Conservation (phyloP, 352 stramenopile genomes). For the Elongisporangium prolatum region DNA sequence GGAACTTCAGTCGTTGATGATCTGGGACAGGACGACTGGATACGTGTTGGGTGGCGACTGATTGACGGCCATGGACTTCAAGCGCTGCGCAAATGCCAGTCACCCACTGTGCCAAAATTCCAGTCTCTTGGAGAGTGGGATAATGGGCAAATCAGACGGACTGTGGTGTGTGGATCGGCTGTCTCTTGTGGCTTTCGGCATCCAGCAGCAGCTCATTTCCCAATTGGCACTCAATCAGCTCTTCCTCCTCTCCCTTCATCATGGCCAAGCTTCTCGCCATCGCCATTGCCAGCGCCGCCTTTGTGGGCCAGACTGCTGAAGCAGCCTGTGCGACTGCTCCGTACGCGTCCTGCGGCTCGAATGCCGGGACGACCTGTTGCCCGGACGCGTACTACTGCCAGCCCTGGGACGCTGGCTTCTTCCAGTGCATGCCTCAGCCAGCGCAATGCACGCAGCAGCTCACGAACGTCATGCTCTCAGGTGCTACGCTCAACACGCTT, state of each 20-base stretch:
- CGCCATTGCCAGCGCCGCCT: not conserved
- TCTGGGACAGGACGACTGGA: not conserved
- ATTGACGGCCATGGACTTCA: not conserved
- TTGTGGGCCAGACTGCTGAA: not conserved
- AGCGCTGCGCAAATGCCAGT: not conserved
- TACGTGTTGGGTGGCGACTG: slow-evolving; percentile 6
- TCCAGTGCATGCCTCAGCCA: slow-evolving; percentile 18
- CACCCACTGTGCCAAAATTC: not conserved
- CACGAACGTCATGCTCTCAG: slow-evolving; percentile 27
- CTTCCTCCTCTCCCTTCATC: not conserved
- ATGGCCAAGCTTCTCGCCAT: not conserved
- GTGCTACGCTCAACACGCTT: slow-evolving; percentile 19
- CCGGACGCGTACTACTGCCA: slow-evolving; percentile 13
- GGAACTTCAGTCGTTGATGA: not conserved
- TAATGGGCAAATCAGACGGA: not conserved
- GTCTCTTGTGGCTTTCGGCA: not conserved
- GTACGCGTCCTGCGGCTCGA: slow-evolving; percentile 4
- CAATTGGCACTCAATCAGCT: not conserved
- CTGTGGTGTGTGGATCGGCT: not conserved
- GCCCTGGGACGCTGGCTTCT: slow-evolving; percentile 16
- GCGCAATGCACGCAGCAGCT: slow-evolving; percentile 17
- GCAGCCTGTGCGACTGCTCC: slow-evolving; percentile 2
- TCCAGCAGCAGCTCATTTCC: not conserved
- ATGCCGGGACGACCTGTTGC: slow-evolving; percentile 12
- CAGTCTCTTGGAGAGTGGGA: not conserved